Evolutionary conservation across 768 basidiomycete genomes (phyloP), one percentile per base, ranked within the genome.

Genomic region (Kockovaella imperatae): DNA sequence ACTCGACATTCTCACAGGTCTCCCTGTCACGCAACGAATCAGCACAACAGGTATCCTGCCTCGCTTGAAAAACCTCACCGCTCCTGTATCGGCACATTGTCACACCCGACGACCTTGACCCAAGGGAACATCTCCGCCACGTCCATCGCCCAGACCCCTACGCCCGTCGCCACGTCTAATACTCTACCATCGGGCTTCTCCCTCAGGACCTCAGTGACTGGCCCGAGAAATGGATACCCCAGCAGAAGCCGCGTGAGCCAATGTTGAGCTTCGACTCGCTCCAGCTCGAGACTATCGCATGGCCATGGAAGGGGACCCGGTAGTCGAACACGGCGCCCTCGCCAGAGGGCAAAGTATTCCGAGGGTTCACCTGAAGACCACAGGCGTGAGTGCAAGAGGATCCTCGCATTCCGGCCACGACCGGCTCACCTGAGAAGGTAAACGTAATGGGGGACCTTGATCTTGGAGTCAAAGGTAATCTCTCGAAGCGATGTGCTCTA

Each of bases 91-190:
- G 58, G 51, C 17, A 53, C 51, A 17, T 47, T 45, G 35, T 60
- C 58, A 10, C 35, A 56, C 47, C 54, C 56, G 17, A 54, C 30
- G 5, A 57, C 52, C 21, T 53, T 45, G 7, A 31, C 52, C 56
- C 39, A 38, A 1, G 53, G 53, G 35, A 47, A 61, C 53, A 52
- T 35, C 31, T 61, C 56, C 1, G 59, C 59, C 8, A 61, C 41
- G 18, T 57, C 52, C 20, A 54, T 49, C 4, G 59, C 59, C 59
- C 59, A 61, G 24, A 42, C 40, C 23, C 40, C 40, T 24, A 42
- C 25, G 13, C 40, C 57, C 11, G 59, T 57, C 8, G 57, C 56
- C 13, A 61, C 39, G 36, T 61, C 59, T 29, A 61, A 35, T 13
- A 57, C 42, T n/a, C n/a, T 10, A 10, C 31, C 31, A 13, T 34